These are phyloP conservation scores for Eremothecium sinecaudum DNA, from an alignment of 1,139 yeast species.

Conservation along the genomic window DNA sequence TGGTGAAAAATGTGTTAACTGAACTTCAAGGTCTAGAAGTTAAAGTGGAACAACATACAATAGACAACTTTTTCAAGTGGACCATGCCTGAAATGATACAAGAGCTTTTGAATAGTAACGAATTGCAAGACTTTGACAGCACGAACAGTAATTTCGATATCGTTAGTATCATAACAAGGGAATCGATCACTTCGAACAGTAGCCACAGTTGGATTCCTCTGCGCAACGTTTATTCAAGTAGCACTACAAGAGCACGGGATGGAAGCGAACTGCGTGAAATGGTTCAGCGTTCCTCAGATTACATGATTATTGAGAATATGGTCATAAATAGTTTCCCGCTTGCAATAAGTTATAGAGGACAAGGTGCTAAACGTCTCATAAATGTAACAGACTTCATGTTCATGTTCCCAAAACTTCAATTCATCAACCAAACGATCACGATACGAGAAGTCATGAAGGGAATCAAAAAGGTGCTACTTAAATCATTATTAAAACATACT, in stretches of 20 bases:
- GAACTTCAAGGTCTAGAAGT: constrained; percentile 47
- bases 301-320: constrained; percentile 45
- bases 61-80: constrained; percentile 46
- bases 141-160: constrained; percentile 1
- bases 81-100: constrained; percentile 41
- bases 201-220: neutral
- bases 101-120: constrained; percentile 11
- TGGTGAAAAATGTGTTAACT: constrained; percentile 47
- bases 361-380: constrained; percentile 47
- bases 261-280: constrained; percentile 44
- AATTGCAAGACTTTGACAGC: constrained; percentile 12
- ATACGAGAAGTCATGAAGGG: constrained; percentile 44
- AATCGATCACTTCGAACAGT: neutral
- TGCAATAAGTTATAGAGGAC: constrained; percentile 50
- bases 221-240: neutral
- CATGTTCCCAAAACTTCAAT: constrained; percentile 43
- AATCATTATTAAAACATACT: constrained; percentile 46
- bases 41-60: constrained; percentile 53
- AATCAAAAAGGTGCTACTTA: constrained; percentile 43
- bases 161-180: neutral
- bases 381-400: constrained; percentile 54
- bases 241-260: constrained; percentile 3
- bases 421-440: constrained; percentile 44
- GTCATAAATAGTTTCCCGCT: constrained; percentile 40
- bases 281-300: constrained; percentile 51